Base-by-base conservation (phyloP, 169 alveolate species). In the Plasmodium reichenowi region DNA sequence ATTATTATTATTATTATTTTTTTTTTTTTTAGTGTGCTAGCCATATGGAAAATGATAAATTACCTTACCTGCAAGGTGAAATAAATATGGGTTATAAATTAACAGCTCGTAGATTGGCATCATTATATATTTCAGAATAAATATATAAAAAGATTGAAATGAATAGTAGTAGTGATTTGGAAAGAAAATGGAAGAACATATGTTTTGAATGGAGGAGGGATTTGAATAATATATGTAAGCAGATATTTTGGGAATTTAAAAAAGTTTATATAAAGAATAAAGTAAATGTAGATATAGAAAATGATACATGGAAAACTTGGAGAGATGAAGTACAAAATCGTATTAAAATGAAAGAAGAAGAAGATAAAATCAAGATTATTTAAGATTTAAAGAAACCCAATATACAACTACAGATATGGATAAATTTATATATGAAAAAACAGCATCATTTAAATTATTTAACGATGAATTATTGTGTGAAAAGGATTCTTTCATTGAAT, bases 221-320 rank as follows among this genome's bases (percentile, higher is more conserved):
- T 32, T 3, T 72, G 26, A 50, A 72, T 32, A 6, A 10, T 7
- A 50, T 72, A 6, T 20, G 26, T 72, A 72, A 72, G 50, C 48
- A 72, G 12, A 47, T 59, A 22, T 72, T 72, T 22, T 72, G 83
- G 83, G 66, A 72, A 17, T 72, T 47, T 15, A 72, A 47, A 72
- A 72, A 20, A 32, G 24, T 50, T 6, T 72, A 70, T 56, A 9
- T 17, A 48, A 72, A 20, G 32, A 47, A 72, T 38, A 72, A 72
- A 20, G 47, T 72, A 72, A 6, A 72, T 32, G 50, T 20, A 22
- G 24, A 47, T 6, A 50, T 63, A 66, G 83, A 50, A 13, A 72
- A 20, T 47, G 83, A 50, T 22, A 22, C 9, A 3, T 72, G 83
- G 83, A 20, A 7, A 4, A 72, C n/a, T 1, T 72, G 32, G 24